These are phyloP conservation scores for Wickerhamiella brachini DNA, from an alignment of 805 yeast species.

Conservation along the genomic window DNA sequence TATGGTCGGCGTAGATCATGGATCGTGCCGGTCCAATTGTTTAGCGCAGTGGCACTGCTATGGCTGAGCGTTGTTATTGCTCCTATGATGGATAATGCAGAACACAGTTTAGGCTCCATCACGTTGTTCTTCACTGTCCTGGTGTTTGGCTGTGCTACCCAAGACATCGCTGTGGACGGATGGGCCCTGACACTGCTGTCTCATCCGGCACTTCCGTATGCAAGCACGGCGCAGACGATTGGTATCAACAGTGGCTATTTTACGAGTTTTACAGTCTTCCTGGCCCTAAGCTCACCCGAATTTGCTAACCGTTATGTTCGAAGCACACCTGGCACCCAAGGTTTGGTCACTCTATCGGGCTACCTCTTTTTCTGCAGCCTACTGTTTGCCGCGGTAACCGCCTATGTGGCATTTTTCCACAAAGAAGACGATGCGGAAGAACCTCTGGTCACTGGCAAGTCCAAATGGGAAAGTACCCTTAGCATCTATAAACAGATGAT, in stretches of 20 bases:
- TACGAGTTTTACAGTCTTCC: slow-evolving; percentile 75
- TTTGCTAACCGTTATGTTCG: slow-evolving; percentile 81
- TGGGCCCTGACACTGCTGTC: slow-evolving; percentile 91
- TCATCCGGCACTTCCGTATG: slow-evolving; percentile 67
- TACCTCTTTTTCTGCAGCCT: slow-evolving; percentile 72
- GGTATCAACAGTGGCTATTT: slow-evolving; percentile 93
- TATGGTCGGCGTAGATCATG: slow-evolving; percentile 81
- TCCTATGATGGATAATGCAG: slow-evolving; percentile 35
- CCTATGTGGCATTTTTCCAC: slow-evolving; percentile 41
- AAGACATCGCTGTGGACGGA: slow-evolving; percentile 97
- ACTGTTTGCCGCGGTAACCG: slow-evolving; percentile 53
- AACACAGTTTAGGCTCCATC: slow-evolving; percentile 36
- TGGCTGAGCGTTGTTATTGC: slow-evolving; percentile 49
- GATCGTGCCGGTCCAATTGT: slow-evolving; percentile 83
- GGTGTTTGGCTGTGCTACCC: slow-evolving; percentile 88
- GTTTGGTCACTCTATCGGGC: slow-evolving; percentile 56
- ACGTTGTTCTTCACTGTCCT: slow-evolving; percentile 62
- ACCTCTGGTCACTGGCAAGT: not conserved
- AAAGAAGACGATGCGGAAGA: slow-evolving; percentile 33
- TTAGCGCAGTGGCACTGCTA: slow-evolving; percentile 59
- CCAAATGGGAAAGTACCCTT: slow-evolving; percentile 8
- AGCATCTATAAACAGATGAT: slow-evolving; percentile 25
- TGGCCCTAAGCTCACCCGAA: slow-evolving; percentile 83
- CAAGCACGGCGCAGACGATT: slow-evolving; percentile 94
- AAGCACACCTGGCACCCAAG: slow-evolving; percentile 41